A percentile compares a stretch with the other conserved stretches of the same genome.
These are phyloP conservation scores for Gossypium schwendimanii DNA, from an alignment of 441 rosid genomes.

Conservation along the genomic window DNA sequence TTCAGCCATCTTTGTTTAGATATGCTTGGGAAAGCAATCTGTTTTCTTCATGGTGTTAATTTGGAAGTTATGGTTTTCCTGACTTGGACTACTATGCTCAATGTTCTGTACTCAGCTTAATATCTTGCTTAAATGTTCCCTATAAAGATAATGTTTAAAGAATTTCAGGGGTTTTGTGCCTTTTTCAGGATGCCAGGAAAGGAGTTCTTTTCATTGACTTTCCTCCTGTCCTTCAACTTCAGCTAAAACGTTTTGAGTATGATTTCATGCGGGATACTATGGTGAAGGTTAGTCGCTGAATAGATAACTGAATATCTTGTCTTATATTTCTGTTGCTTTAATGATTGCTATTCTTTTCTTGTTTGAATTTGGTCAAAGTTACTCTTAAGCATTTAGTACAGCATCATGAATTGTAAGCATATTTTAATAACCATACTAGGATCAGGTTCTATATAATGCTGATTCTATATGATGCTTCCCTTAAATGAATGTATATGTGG, in stretches of 20 bases:
- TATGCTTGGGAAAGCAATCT: not conserved
- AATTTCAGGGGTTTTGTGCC: constrained; percentile 12
- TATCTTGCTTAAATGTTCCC: not conserved
- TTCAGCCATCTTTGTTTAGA: not conserved
- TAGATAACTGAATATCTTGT: not conserved
- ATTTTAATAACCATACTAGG: not conserved
- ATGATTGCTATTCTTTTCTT: not conserved
- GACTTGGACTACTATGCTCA: not conserved
- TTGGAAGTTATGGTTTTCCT: not conserved
- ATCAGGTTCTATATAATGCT: not conserved
- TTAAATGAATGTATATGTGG: constrained; percentile 6
- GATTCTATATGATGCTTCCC: not conserved
- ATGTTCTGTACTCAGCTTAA: not conserved
- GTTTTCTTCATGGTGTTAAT: not conserved
- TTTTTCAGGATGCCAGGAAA: constrained; percentile 63
- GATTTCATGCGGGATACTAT: constrained; percentile 63
- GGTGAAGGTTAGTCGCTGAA: constrained; percentile 51
- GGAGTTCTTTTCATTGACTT: constrained; percentile 70
- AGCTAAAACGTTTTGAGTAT: constrained; percentile 68
- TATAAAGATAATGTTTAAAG: not conserved
- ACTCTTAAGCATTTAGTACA: not conserved
- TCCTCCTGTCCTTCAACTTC: constrained; percentile 79
- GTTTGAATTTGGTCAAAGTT: not conserved
- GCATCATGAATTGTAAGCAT: not conserved
- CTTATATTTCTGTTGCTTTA: constrained; percentile 2